Percentiles rank a stretch among this genome's conserved stretches.
These are phyloP conservation scores for Carex arenaria DNA, from an alignment of 202 grass and related monocot species.

Conservation along the genomic window DNA sequence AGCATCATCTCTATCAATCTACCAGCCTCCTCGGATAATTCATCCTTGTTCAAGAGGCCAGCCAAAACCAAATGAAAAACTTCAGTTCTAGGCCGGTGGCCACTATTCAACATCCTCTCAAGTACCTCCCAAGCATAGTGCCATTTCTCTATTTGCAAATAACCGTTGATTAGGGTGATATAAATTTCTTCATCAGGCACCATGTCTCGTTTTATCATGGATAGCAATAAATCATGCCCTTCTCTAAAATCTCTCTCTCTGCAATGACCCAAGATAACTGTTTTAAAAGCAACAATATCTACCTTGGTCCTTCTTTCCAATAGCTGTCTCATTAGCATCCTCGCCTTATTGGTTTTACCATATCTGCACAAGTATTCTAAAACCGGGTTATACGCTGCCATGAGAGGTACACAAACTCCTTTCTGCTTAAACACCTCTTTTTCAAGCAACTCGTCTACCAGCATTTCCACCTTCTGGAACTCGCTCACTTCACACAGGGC, in stretches of 20 bases:
- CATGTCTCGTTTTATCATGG: constrained; percentile 74
- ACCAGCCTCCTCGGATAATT: constrained; percentile 55
- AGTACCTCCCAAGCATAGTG: constrained; percentile 55
- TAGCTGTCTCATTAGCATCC: constrained; percentile 52
- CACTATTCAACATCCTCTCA: constrained; percentile 69
- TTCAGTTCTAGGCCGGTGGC: constrained; percentile 65
- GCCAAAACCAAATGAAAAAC: constrained; percentile 64
- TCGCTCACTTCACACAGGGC: constrained; percentile 39
- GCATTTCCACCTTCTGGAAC: constrained; percentile 49
- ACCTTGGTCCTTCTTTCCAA: constrained; percentile 53
- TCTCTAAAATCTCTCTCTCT: constrained; percentile 49
- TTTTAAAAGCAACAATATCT: constrained; percentile 68
- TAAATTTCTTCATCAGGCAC: constrained; percentile 64
- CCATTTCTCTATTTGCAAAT: constrained; percentile 52
- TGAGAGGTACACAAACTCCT: constrained; percentile 45
- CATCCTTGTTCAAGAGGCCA: constrained; percentile 59
- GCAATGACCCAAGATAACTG: constrained; percentile 75
- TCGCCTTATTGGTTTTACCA: constrained; percentile 71
- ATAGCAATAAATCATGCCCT: constrained; percentile 63
- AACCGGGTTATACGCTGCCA: constrained; percentile 78
- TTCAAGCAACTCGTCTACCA: constrained; percentile 68
- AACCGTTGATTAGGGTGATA: constrained; percentile 45
- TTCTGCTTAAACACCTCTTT: constrained; percentile 57
- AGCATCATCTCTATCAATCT: constrained; percentile 69
- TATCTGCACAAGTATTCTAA: constrained; percentile 56